These are phyloP conservation scores for Pyrenula aspistea DNA, from an alignment of 495 filamentous ascomycete genomes.

Conservation along the genomic window DNA sequence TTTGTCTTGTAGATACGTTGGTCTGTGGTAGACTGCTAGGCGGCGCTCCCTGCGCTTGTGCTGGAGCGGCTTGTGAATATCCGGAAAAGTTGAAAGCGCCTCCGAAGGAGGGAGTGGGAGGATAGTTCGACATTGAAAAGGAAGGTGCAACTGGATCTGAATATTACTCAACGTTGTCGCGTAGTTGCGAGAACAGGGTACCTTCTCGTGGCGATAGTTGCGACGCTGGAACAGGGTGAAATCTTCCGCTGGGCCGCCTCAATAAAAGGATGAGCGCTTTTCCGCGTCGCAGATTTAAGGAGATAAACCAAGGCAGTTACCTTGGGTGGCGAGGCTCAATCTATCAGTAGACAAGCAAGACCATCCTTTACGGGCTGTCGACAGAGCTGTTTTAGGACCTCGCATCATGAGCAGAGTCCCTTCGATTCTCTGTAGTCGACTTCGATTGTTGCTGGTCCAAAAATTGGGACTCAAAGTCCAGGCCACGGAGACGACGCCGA, in stretches of 20 bases:
- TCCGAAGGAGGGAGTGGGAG: conserved; percentile 38
- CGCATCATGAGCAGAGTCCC: background rate
- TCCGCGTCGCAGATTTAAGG: background rate
- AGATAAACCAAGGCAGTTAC: background rate
- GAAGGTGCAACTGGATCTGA: too few species aligned
- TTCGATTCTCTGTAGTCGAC: background rate
- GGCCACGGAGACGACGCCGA: background rate
- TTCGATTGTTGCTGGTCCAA: background rate
- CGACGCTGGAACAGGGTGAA: too few species aligned
- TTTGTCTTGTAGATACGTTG: background rate
- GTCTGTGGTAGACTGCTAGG: too few species aligned
- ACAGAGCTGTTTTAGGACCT: background rate
- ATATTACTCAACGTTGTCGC: too few species aligned
- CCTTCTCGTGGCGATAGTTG: too few species aligned
- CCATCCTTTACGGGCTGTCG: background rate
- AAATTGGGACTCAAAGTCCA: background rate
- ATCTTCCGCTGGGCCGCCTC: too few species aligned
- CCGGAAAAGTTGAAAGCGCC: conserved; percentile 13
- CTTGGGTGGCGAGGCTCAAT: background rate
- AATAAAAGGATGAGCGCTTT: background rate
- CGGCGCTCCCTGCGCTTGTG: background rate
- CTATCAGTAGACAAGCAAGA: background rate
- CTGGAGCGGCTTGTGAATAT: background rate
- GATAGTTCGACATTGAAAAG: conserved; percentile 45
- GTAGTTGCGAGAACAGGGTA: too few species aligned